These are phyloP conservation scores for Rhizophora apiculata DNA, from an alignment of 345 rosid species.

Conservation along the genomic window DNA sequence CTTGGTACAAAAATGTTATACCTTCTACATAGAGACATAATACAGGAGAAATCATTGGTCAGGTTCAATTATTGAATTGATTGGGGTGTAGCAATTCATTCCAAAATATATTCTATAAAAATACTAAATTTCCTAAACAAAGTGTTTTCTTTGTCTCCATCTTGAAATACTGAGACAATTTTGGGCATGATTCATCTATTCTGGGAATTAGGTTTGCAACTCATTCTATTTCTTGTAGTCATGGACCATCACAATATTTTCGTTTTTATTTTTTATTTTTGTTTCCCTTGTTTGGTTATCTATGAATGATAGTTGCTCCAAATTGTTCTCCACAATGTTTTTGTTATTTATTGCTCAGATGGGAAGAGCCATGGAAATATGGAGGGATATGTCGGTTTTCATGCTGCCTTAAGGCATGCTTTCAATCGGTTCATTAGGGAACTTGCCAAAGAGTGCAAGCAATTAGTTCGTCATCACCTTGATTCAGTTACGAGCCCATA, in stretches of 20 bases:
- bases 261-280: not conserved
- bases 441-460: constrained; percentile 84
- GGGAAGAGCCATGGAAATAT: constrained; percentile 59
- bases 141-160: too few relatives aligned
- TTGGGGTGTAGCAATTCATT: too few relatives aligned
- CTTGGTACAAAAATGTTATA: too few relatives aligned
- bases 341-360: constrained; percentile 42
- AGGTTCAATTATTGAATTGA: too few relatives aligned
- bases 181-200: too few relatives aligned
- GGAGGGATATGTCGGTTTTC: constrained; percentile 89
- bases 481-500: constrained; percentile 96
- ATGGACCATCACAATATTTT: not conserved
- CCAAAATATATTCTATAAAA: too few relatives aligned
- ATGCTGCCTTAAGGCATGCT: constrained; percentile 76
- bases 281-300: not conserved
- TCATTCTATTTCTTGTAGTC: too few relatives aligned
- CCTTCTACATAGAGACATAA: too few relatives aligned
- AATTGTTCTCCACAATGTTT: constrained; percentile 4
- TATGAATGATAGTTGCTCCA: not conserved
- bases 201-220: too few relatives aligned
- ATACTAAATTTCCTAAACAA: too few relatives aligned
- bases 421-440: constrained; percentile 69
- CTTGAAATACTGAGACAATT: too few relatives aligned
- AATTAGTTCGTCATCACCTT: constrained; percentile 83
- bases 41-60: too few relatives aligned